Base-by-base conservation (phyloP, 441 rosid species). In the Lepidium campestre region DNA sequence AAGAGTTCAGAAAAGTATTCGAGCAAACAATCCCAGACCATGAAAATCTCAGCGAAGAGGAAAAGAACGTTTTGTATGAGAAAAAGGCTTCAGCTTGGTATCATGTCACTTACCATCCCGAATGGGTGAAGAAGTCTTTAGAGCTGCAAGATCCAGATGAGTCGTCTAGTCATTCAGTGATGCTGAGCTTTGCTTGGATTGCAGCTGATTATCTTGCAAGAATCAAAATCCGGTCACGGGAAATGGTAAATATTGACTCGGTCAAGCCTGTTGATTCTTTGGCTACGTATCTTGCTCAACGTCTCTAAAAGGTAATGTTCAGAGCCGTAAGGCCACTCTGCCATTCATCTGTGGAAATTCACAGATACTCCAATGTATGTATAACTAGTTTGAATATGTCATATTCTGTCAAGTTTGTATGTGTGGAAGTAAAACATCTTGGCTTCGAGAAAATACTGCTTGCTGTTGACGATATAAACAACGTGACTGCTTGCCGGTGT, bases 61-160 rank as follows among this genome's bases (percentile, higher is more conserved):
- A 81, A 58, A 90, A 75, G 76, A 88, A 77, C 59, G 1, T 45
- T 8, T 12, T 79, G 23, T 88, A 80, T 44, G 97, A 93, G 78
- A 79, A 31, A 9, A 93, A 87, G 83, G 98, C 97, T 29, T 88
- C 98, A 1, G 97, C 96, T 1, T 90, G 96, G 96, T 93, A 93
- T 70, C 90, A 82, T 74, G 98, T 90, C 32, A 72, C 93, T 4
- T 93, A 89, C 84, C 85, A 82, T 73, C 88, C 95, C 5, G 19
- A 74, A 29, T 90, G 95, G 96, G 83, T 85, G 37, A 65, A 80
- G 69, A 81, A 81, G 80, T 73, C 89, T 4, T 41, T 59, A 19
- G 81, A 85, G 39, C 56, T 88, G 82, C 91, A 41, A 48, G 83
- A 67, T 31, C 71, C 75, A 2, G 82, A 75, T 58, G 72, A 73